Base-by-base conservation (phyloP, 805 yeast genomes). In the Sugiyamaella americana region DNA sequence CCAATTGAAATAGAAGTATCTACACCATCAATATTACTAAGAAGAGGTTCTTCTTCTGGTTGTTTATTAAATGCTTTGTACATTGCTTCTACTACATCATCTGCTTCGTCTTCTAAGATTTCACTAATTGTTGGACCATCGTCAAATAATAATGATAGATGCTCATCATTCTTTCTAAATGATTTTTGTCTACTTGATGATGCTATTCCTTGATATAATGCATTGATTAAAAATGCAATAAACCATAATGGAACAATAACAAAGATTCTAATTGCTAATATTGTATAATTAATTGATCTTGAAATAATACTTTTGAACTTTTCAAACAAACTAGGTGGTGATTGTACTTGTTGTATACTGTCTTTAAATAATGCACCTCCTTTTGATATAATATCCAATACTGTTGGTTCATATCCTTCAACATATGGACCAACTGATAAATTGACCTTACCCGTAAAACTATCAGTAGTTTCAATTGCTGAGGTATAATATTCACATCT, bases 401-500 rank as follows among this genome's bases (percentile, higher is more conserved):
- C 37, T 6, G 40, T 70, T 1, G 86, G 84, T 17, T 65, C 77
- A 60, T 79, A 84, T 1, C 75, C 74, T 2, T 66, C 55, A 1
- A 80, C 53, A 53, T 70, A 82, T 2, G 52, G 50, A 4, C 58
- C 58, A 1, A 29, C 32, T 22, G 46, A 18, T 1, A 41, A 29
- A 30, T 17, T 35, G 2, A 47, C 29, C 16, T 47, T 35, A 19
- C 53, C 53, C 21, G 41, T 22, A 37, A 45, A 55, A 11, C 57
- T 57, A 36, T 55, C 57, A 11, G 34, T 32, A 11, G 46, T 17
- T 16, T 84, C 76, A 30, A 84, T 84, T 3, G 85, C 85, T 0
- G 94, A 72, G 1, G 94, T 85, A 76, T 84, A 86, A 82, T 86
- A 87, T 13, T 85, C 75, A 3, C 94, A 80, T 54, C 95, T 75